A percentile compares a stretch with the other conserved stretches of the same genome.
Conservation (phyloP, 2,329 filamentous ascomycete species). For the Dendrostoma leiphaemia region DNA sequence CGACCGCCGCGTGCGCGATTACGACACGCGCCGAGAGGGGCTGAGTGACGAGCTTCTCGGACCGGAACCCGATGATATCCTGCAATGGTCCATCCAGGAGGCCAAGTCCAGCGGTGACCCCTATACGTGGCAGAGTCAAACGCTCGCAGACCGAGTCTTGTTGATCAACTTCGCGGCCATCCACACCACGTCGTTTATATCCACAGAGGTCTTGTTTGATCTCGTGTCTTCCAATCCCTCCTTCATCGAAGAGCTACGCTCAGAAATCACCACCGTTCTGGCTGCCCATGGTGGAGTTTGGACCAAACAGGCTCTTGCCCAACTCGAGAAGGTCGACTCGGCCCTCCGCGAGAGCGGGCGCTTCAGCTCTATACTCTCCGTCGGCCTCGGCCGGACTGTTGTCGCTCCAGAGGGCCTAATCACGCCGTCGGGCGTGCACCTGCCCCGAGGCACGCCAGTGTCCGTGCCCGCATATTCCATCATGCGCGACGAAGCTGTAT, state of each 20-base stretch:
- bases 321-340: slow-evolving; percentile 31
- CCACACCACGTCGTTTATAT: slow-evolving; percentile 45
- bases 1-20: neutral
- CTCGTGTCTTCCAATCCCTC: slow-evolving; percentile 46
- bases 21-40: neutral
- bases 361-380: slow-evolving; percentile 2
- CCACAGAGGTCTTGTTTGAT: slow-evolving; percentile 50
- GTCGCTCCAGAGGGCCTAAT: neutral
- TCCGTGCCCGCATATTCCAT: neutral
- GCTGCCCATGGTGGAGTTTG: slow-evolving; percentile 27
- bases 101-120: slow-evolving; percentile 20
- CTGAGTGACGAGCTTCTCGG: neutral
- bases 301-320: slow-evolving; percentile 24
- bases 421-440: neutral
- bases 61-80: slow-evolving; percentile 40
- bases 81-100: slow-evolving; percentile 41
- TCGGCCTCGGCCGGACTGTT: neutral
- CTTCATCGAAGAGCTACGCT: slow-evolving; percentile 45
- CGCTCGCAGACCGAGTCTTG: slow-evolving; percentile 40
- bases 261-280: slow-evolving; percentile 44
- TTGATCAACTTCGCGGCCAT: slow-evolving; percentile 47
- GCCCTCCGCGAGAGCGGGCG: slow-evolving; percentile 31
- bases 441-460: neutral
- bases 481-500: neutral
- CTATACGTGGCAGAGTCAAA: slow-evolving; percentile 26